Base-by-base conservation (phyloP, 768 basidiomycete genomes). In the Naganishia kalamii region DNA sequence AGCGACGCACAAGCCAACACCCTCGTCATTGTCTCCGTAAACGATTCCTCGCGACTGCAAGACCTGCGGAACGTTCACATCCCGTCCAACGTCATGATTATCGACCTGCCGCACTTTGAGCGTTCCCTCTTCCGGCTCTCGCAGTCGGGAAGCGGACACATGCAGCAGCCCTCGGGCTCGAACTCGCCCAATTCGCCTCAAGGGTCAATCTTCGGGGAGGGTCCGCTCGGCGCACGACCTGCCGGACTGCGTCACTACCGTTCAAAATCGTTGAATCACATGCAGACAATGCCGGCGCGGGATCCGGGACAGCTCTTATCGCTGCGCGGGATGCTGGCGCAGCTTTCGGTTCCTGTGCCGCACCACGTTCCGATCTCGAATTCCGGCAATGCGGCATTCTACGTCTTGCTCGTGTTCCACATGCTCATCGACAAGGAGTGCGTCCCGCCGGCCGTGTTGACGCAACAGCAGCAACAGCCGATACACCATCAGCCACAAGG, bases 351-450 rank as follows among this genome's bases (percentile, higher is more conserved):
- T 1, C 75, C 75, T 0, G 67, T 71, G 8, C 68, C 74, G 0
- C 70, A 63, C 0, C 72, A 71, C 52, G 70, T 68, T 2, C 76
- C 76, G 12, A 54, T 77, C 41, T 71, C 72, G 10, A 77, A 77
- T 60, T 74, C 76, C 11, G 76, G 76, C 2, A 77, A 77, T 65
- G 74, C 75, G 1, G 75, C 76, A 7, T 77, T 75, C 66, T 76
- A 77, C 67, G 73, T 74, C 0, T 49, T 77, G 15, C 62, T 75
- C 5, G 71, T 75, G 6, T 77, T 77, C 49, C 75, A 77, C 33
- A 72, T 75, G 57, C 71, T 77, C 25, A 65, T 77, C 35, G 71
- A 76, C 49, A 41, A 48, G 37, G 57, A 60, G 43, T 51, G 50
- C 40, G 27, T 46, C 19, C 52, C 62, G 10, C 66, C 66, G 8